Evolutionary conservation across 129 eudicot genomes (phyloP).

Genomic region (Sambucus nigra): DNA sequence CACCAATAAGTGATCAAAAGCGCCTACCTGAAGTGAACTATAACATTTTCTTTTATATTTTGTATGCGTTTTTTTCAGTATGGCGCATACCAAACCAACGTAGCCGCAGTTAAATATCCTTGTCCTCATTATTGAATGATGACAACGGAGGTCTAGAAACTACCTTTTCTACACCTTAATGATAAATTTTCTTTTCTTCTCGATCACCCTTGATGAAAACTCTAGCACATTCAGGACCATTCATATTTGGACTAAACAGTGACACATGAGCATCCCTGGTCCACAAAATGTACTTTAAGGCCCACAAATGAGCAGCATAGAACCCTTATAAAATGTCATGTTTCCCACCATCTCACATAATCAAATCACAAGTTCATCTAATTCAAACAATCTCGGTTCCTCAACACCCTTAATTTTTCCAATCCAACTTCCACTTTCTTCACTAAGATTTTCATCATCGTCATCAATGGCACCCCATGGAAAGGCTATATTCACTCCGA

Average conservation of each 20-base stretch:
- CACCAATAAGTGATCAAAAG: no score
- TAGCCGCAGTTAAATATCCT: not conserved
- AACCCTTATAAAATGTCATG: conserved; percentile 28
- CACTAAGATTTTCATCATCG: conserved; percentile 1
- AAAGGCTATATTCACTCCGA: conserved; percentile 19
- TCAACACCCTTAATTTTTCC: not conserved
- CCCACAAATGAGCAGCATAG: not conserved
- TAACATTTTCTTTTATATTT: not conserved
- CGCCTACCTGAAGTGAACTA: not conserved
- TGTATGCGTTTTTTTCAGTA: no score
- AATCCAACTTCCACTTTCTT: not conserved
- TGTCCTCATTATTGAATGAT: not conserved
- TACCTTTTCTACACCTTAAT: not conserved
- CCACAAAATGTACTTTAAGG: conserved; percentile 26
- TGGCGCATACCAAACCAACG: no score
- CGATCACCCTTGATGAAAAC: conserved; percentile 18
- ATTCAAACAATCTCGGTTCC: conserved; percentile 1
- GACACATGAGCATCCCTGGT: conserved; percentile 29
- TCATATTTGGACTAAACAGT: conserved; percentile 15
- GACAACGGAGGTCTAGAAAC: not conserved
- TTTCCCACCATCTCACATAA: not conserved
- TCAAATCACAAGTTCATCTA: conserved; percentile 7
- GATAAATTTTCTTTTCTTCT: conserved; percentile 16
- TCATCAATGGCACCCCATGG: conserved; percentile 67
- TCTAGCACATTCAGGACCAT: conserved; percentile 27